A percentile compares a stretch with the other conserved stretches of the same genome.
Conservation (phyloP, 2,329 filamentous ascomycete species). For the Neofusicoccum kwambonambiense region DNA sequence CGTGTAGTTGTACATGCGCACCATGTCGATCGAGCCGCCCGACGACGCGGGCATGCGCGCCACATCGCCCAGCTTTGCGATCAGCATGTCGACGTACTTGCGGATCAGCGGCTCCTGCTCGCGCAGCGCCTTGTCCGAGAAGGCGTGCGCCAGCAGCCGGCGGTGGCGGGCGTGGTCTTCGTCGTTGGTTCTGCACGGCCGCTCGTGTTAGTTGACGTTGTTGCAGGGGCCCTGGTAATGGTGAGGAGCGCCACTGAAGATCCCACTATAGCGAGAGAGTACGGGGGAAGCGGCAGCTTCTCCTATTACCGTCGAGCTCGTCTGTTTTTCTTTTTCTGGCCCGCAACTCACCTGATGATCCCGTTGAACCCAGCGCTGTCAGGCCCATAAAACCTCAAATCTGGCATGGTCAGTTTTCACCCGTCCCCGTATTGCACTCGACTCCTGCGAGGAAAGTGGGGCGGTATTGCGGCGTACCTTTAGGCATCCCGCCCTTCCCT, state of each 20-base stretch:
- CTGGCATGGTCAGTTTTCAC: neutral
- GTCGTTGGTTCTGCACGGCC: constrained; percentile 11
- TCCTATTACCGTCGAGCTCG: neutral
- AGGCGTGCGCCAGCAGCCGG: constrained; percentile 28
- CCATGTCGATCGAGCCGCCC: neutral
- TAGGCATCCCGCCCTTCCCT: constrained; percentile 3
- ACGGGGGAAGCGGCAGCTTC: too few species aligned
- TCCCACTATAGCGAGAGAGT: too few species aligned
- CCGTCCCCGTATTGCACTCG: neutral
- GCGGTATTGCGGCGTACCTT: neutral
- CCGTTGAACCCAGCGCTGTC: neutral
- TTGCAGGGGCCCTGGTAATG: too few species aligned
- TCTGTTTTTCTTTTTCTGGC: neutral
- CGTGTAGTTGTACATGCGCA: constrained; percentile 20
- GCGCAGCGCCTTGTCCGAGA: constrained; percentile 32
- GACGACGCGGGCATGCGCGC: neutral
- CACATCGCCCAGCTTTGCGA: constrained; percentile 19
- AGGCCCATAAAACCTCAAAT: constrained; percentile 13
- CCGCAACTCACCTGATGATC: constrained; percentile 12
- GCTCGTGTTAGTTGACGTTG: neutral
- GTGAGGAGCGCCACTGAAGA: too few species aligned
- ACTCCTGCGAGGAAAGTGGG: neutral
- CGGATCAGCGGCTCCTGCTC: constrained; percentile 33
- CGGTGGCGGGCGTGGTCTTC: constrained; percentile 22
- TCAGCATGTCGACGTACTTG: constrained; percentile 32